Percentiles rank a stretch among this genome's conserved stretches.
phyloP scores from a whole-genome alignment of 306 rosid species.

The Cucurbita argyrosperma region DNA sequence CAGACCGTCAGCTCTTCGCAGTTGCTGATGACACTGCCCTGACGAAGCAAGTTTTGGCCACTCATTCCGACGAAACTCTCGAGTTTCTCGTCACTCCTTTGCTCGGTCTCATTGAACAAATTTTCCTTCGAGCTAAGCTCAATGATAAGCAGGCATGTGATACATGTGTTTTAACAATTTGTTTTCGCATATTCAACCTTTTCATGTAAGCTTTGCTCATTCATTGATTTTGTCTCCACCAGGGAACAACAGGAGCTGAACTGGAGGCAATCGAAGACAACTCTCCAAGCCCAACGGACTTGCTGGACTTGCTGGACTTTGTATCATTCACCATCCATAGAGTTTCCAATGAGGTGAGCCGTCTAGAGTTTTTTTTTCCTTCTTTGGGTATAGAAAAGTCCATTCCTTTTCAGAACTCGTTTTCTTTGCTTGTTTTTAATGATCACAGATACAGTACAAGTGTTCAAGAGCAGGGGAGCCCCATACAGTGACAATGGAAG shows the following conservation, averaged over 20 bases:
- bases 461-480: constrained; percentile 33
- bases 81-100: constrained; percentile 30
- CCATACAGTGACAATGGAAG: constrained; percentile 30
- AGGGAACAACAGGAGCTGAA: constrained; percentile 18
- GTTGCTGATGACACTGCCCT: constrained; percentile 26
- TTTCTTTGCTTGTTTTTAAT: neutral
- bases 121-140: constrained; percentile 24
- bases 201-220: constrained; percentile 3
- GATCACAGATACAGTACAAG: constrained; percentile 42
- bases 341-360: constrained; percentile 33
- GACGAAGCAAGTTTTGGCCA: constrained; percentile 28
- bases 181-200: neutral
- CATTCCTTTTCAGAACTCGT: neutral
- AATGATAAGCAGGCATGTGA: neutral
- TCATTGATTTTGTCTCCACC: neutral
- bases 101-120: constrained; percentile 35
- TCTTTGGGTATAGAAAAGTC: neutral
- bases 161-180: neutral
- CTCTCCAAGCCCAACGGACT: constrained; percentile 9
- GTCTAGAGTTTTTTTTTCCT: neutral
- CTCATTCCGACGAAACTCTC: constrained; percentile 29
- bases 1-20: constrained; percentile 19
- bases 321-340: constrained; percentile 29
- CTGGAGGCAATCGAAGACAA: constrained; percentile 20
- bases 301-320: constrained; percentile 22